phyloP scores from a whole-genome alignment of 2,329 filamentous ascomycete species.

The Pseudogymnoascus sp. region DNA sequence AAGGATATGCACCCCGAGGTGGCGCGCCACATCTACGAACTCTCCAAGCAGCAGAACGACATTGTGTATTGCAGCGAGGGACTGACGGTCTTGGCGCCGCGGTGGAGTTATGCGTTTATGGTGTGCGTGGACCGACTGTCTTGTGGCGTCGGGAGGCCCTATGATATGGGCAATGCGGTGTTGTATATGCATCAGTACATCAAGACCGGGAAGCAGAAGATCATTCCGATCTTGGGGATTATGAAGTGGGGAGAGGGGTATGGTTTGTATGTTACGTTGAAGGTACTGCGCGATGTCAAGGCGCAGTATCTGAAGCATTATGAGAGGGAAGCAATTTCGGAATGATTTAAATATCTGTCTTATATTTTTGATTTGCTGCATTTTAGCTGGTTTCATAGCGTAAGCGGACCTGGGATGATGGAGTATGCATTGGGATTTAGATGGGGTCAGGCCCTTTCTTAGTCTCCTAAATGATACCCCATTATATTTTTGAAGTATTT shows the following conservation, averaged over 20 bases:
- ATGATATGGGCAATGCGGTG: not conserved
- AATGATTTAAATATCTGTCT: not conserved
- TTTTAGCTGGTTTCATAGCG: slow-evolving; percentile 1
- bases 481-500: not conserved
- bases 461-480: not conserved
- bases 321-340: not conserved
- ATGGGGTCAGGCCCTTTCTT: not conserved
- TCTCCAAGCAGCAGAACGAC: not conserved
- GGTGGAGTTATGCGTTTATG: slow-evolving; percentile 3
- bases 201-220: not conserved
- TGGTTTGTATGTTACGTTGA: not conserved
- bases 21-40: not conserved
- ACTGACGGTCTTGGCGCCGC: not conserved
- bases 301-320: not conserved
- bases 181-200: not conserved
- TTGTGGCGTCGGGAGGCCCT: not conserved
- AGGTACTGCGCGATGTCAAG: not conserved
- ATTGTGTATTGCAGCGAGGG: not conserved
- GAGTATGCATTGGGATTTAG: not conserved
- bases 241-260: not conserved
- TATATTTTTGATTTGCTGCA: not conserved
- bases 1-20: not conserved
- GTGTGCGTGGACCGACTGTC: not conserved
- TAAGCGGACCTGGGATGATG: not conserved
- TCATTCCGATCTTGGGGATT: not conserved